Evolutionary conservation across 345 rosid genomes (phyloP), one percentile per base, ranked within the genome.

Genomic region (Syzygium oleosum): DNA sequence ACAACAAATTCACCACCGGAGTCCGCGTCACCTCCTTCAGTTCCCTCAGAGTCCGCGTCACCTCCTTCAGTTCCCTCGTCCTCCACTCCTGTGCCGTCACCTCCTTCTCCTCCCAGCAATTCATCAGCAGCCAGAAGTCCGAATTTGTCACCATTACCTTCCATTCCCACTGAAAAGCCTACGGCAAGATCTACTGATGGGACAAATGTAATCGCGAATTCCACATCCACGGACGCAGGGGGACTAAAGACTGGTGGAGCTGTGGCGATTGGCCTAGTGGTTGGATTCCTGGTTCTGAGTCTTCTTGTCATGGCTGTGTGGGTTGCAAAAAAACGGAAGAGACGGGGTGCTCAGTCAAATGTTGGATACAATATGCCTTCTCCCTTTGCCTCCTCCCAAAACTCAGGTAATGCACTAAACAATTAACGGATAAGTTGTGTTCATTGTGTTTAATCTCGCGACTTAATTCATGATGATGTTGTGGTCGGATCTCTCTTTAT

Each of bases 331-430:
- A 94, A 91, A 90, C 93, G 94, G 61, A 96, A 93, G 92, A 89
- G 91, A 91, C 95, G 88, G 93, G 93, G 89, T 31, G 87, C 85
- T 52, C 91, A 91, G 85, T 63, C 92, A 46, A 90, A 93, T 55
- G 86, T 87, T 89, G 95, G 95, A 29, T 94, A 96, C 87, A 85
- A 88, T 56, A 91, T 94, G 94, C 95, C 97, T 77, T 98, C 99
- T 38, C 95, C 98, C 80, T 91, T 91, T 90, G 94, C 97, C 34
- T 96, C 97, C 77, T 96, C 99, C 46, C 99, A 96, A 89, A 94
- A 94, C 89, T 96, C 99, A 93, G 99, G 99, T 96, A 91, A 86
- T 86, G 84, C 19, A 51, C 85, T 77, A 38, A 90, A 49, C 23
- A 19, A 34, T 73, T 38, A 4, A 73, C 3, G 27, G 27, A 73